These are phyloP conservation scores for Paradendryphiella salina DNA, from an alignment of 2,329 filamentous ascomycete genomes.

Conservation along the genomic window DNA sequence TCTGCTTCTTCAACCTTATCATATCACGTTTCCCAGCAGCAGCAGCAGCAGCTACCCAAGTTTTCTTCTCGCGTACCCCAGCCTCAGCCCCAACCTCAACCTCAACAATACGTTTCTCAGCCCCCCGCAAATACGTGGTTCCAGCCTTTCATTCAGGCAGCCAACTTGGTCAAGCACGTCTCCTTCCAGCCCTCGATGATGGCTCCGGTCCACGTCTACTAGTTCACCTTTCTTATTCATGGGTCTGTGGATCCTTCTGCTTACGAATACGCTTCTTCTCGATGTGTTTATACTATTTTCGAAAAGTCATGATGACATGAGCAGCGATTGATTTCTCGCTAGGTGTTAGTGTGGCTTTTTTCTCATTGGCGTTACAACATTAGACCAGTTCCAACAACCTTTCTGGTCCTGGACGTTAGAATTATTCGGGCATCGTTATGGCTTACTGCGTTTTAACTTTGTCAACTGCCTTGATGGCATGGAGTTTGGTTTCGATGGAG, in stretches of 20 bases:
- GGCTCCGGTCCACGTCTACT: slow-evolving; percentile 46
- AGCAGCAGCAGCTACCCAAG: slow-evolving; percentile 35
- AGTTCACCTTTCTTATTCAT: slow-evolving; percentile 12
- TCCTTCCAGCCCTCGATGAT: slow-evolving; percentile 48
- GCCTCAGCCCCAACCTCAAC: slow-evolving; percentile 18
- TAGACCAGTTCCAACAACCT: slow-evolving; percentile 32
- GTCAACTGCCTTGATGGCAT: slow-evolving; percentile 41
- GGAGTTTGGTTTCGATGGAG: slow-evolving; percentile 20
- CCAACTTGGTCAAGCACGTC: slow-evolving; percentile 48
- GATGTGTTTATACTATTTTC: slow-evolving; percentile 40
- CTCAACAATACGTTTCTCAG: slow-evolving; percentile 43
- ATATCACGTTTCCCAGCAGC: no score
- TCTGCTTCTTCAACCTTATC: slow-evolving; percentile 45
- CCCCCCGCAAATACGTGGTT: slow-evolving; percentile 45
- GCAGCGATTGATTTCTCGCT: slow-evolving; percentile 31
- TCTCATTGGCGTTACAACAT: slow-evolving; percentile 36
- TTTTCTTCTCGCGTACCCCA: slow-evolving; percentile 35
- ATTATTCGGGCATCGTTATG: slow-evolving; percentile 20
- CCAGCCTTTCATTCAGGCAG: slow-evolving; percentile 47
- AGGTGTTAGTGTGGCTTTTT: slow-evolving; percentile 34
- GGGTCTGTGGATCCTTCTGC: slow-evolving; percentile 16
- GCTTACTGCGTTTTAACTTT: slow-evolving; percentile 41
- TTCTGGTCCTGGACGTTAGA: slow-evolving; percentile 27
- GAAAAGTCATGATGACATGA: slow-evolving; percentile 47
- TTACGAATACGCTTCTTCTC: slow-evolving; percentile 36